Evolutionary conservation across 2,329 filamentous ascomycete species (phyloP).

Genomic region (Neurospora sp.): DNA sequence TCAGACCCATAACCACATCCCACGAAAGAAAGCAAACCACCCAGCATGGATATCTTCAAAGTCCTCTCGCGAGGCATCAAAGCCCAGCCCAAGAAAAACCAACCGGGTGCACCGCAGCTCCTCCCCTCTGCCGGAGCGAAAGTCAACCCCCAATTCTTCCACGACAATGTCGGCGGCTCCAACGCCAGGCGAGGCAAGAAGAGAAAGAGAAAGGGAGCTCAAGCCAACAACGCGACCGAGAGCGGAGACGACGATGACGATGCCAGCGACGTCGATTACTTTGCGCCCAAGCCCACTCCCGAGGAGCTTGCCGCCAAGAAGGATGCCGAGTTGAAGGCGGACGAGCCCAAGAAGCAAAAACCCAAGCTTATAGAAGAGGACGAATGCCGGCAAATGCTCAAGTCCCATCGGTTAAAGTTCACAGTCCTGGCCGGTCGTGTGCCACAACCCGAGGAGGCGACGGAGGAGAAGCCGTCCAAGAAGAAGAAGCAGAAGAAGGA

Average conservation of each 20-base stretch:
- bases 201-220: slow-evolving; percentile 38
- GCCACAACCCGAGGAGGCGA: slow-evolving; percentile 30
- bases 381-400: slow-evolving; percentile 63
- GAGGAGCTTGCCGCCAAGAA: slow-evolving; percentile 16
- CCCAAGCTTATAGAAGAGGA: slow-evolving; percentile 48
- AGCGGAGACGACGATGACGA: slow-evolving; percentile 24
- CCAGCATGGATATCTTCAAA: slow-evolving; percentile 60
- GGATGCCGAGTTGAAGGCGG: slow-evolving; percentile 15
- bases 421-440: slow-evolving; percentile 52
- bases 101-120: slow-evolving; percentile 32
- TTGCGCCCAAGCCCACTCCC: slow-evolving; percentile 36
- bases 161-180: slow-evolving; percentile 38
- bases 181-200: slow-evolving; percentile 33
- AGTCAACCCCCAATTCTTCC: slow-evolving; percentile 60
- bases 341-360: slow-evolving; percentile 23
- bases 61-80: slow-evolving; percentile 63
- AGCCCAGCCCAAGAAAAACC: slow-evolving; percentile 31
- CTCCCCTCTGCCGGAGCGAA: slow-evolving; percentile 56
- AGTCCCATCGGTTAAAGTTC: slow-evolving; percentile 75
- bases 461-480: slow-evolving; percentile 36
- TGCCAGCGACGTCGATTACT: slow-evolving; percentile 47
- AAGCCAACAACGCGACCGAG: slow-evolving; percentile 25
- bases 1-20: neutral
- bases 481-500: slow-evolving; percentile 35
- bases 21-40: neutral